Conservation (phyloP, 768 basidiomycete species). For the Rhizopogon rudus region DNA sequence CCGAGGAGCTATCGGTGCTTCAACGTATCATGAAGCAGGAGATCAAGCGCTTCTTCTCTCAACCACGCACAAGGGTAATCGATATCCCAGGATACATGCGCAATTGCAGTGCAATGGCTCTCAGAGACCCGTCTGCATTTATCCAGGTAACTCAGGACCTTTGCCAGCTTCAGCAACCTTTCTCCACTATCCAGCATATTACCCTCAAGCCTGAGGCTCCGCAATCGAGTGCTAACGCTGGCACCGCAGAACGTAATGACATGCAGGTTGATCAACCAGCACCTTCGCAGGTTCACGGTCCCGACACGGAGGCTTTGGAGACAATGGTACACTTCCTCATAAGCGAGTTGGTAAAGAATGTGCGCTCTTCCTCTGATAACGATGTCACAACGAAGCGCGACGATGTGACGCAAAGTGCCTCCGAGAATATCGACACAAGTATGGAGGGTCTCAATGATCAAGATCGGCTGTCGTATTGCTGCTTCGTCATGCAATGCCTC, state of each 20-base stretch:
- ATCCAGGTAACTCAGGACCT: slow-evolving; percentile 65
- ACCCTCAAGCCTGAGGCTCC: slow-evolving; percentile 42
- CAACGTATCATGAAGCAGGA: slow-evolving; percentile 76
- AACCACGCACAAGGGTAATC: slow-evolving; percentile 60
- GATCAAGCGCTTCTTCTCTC: slow-evolving; percentile 74
- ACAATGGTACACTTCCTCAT: slow-evolving; percentile 66
- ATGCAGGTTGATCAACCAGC: slow-evolving; percentile 55
- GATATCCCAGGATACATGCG: slow-evolving; percentile 75
- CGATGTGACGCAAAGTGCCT: slow-evolving; percentile 5
- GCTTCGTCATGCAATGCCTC: slow-evolving; percentile 87
- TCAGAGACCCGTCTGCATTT: slow-evolving; percentile 77
- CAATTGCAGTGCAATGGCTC: slow-evolving; percentile 69
- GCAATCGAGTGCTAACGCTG: slow-evolving; percentile 7
- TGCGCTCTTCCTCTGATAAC: slow-evolving; percentile 40
- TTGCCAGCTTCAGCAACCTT: slow-evolving; percentile 71
- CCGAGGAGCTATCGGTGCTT: slow-evolving; percentile 70
- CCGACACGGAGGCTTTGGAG: slow-evolving; percentile 46
- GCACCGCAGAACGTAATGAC: slow-evolving; percentile 27
- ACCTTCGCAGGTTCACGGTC: slow-evolving; percentile 17
- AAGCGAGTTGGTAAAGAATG: slow-evolving; percentile 59
- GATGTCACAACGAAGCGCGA: slow-evolving; percentile 13
- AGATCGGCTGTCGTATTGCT: slow-evolving; percentile 48
- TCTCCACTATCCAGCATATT: slow-evolving; percentile 50
- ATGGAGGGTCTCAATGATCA: slow-evolving; percentile 16
- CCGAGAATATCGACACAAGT: slow-evolving; percentile 5